Conservation (phyloP, 371 early-diverging fungal species). For the Dinochytrium kinnereticum region DNA sequence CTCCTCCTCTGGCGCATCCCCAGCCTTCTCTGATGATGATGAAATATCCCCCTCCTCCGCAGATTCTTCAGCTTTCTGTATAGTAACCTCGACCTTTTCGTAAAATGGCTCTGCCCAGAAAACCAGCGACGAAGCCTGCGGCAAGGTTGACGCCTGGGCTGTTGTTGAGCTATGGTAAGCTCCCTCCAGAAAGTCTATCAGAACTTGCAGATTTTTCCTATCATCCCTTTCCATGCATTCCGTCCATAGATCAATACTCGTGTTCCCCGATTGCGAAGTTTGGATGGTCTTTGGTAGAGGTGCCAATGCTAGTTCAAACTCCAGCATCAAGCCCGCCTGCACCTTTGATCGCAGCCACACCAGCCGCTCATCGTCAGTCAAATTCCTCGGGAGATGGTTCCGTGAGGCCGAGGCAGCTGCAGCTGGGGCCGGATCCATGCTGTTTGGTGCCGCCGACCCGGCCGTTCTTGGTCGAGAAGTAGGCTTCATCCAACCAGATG, state of each 20-base stretch:
- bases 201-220: slow-evolving; percentile 36
- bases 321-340: slow-evolving; percentile 52
- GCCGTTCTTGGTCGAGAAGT: too few relatives aligned
- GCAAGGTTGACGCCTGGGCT: not conserved
- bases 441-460: too few relatives aligned
- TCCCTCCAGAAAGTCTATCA: slow-evolving; percentile 52
- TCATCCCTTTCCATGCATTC: slow-evolving; percentile 52
- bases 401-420: too few relatives aligned
- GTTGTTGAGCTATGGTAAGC: slow-evolving; percentile 3
- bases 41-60: not conserved
- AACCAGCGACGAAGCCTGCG: slow-evolving; percentile 33
- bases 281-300: not conserved
- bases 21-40: not conserved
- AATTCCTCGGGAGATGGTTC: not conserved
- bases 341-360: slow-evolving; percentile 42
- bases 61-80: not conserved
- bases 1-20: not conserved
- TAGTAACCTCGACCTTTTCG: slow-evolving; percentile 35
- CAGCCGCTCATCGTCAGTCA: slow-evolving; percentile 43
- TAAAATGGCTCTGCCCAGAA: slow-evolving; percentile 48
- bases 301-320: slow-evolving; percentile 28
- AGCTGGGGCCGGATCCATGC: too few relatives aligned
- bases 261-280: not conserved
- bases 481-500: too few relatives aligned
- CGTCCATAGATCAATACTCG: slow-evolving; percentile 40